These are phyloP conservation scores for Pulveroboletus frians DNA, from an alignment of 768 basidiomycete genomes.

Conservation along the genomic window DNA sequence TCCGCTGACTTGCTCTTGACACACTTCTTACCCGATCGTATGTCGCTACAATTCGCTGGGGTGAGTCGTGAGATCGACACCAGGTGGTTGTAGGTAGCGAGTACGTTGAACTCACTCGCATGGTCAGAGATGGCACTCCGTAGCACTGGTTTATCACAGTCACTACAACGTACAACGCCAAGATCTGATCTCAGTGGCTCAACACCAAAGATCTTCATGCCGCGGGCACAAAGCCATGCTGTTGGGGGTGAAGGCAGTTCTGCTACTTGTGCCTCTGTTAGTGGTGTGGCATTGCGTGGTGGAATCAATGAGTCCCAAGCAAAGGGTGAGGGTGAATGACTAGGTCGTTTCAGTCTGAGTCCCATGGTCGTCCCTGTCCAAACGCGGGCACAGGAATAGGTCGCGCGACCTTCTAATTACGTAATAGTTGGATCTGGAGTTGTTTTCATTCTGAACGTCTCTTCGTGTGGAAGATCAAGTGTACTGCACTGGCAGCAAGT, in stretches of 20 bases:
- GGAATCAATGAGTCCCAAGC: slow-evolving; percentile 50
- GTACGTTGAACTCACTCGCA: slow-evolving; percentile 45
- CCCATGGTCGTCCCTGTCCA: slow-evolving; percentile 29
- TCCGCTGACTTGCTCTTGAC: slow-evolving; percentile 50
- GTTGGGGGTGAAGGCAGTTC: slow-evolving; percentile 69
- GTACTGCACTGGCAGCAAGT: not conserved
- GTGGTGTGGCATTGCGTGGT: slow-evolving; percentile 28
- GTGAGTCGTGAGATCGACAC: slow-evolving; percentile 6
- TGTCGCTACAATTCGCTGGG: slow-evolving; percentile 57
- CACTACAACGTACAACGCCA: slow-evolving; percentile 64
- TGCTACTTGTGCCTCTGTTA: slow-evolving; percentile 34
- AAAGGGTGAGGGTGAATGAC: slow-evolving; percentile 50
- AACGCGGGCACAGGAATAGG: not conserved
- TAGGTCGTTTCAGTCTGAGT: slow-evolving; percentile 40
- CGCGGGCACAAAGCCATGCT: slow-evolving; percentile 76
- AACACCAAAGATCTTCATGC: slow-evolving; percentile 85
- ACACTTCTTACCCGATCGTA: slow-evolving; percentile 51
- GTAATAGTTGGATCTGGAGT: slow-evolving; percentile 16
- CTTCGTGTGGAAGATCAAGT: too few relatives aligned
- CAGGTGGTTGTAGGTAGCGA: not conserved
- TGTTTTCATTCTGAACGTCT: too few relatives aligned
- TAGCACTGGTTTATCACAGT: slow-evolving; percentile 79
- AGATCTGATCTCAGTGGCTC: slow-evolving; percentile 69
- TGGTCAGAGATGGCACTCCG: slow-evolving; percentile 74
- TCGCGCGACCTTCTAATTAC: slow-evolving; percentile 10